Conservation (phyloP, 495 filamentous ascomycete species). For the Penicillium nucicola region DNA sequence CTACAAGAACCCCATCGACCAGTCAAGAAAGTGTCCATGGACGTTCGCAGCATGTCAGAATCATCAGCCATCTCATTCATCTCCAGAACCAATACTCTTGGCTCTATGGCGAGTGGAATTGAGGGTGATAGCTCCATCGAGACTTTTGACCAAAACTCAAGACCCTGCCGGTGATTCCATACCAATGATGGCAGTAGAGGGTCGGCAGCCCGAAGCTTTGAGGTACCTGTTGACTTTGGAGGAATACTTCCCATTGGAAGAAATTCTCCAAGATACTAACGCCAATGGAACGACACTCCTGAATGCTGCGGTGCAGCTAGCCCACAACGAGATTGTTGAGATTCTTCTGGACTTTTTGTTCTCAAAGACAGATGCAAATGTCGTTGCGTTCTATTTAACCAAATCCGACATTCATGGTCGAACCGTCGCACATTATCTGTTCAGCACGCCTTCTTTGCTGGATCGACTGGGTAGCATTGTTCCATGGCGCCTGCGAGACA, state of each 20-base stretch:
- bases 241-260: constrained; percentile 65
- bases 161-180: constrained; percentile 80
- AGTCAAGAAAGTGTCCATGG: constrained; percentile 82
- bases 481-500: constrained; percentile 88
- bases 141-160: constrained; percentile 74
- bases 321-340: constrained; percentile 70
- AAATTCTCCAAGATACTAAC: constrained; percentile 78
- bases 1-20: constrained; percentile 44
- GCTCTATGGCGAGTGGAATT: constrained; percentile 66
- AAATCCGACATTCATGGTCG: constrained; percentile 80
- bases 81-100: constrained; percentile 72
- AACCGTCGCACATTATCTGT: constrained; percentile 93
- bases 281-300: constrained; percentile 86
- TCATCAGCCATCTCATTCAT: constrained; percentile 74
- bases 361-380: constrained; percentile 45
- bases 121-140: constrained; percentile 86
- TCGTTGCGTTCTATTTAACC: constrained; percentile 62
- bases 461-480: constrained; percentile 67
- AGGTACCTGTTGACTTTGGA: constrained; percentile 73
- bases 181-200: constrained; percentile 94
- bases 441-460: constrained; percentile 82
- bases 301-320: constrained; percentile 89
- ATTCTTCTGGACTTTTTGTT: constrained; percentile 68
- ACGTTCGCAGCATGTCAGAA: constrained; percentile 81
- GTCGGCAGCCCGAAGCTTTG: constrained; percentile 63